These are phyloP conservation scores for Rubroboletus pulcherrimus DNA, from an alignment of 768 basidiomycete genomes.

Conservation along the genomic window DNA sequence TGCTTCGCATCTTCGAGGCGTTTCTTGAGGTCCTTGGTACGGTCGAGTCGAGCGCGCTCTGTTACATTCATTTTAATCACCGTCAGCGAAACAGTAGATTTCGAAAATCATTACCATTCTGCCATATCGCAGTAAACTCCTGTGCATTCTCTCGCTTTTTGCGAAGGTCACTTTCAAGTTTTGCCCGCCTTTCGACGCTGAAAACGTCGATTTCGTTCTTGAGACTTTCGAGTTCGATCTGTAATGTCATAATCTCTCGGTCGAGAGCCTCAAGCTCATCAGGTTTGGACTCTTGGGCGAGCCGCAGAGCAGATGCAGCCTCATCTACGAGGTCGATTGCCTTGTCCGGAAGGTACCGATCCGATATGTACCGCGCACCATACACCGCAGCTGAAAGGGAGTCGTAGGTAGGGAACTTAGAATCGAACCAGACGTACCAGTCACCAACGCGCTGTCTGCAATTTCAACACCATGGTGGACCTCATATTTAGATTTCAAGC, in stretches of 20 bases:
- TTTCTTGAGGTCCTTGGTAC: slow-evolving; percentile 68
- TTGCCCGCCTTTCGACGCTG: slow-evolving; percentile 65
- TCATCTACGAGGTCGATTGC: slow-evolving; percentile 93
- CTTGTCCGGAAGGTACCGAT: slow-evolving; percentile 87
- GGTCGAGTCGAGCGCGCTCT: slow-evolving; percentile 69
- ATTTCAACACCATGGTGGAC: slow-evolving; percentile 95
- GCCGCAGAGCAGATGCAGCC: slow-evolving; percentile 79
- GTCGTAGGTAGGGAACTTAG: neutral
- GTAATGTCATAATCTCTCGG: slow-evolving; percentile 77
- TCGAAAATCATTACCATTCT: slow-evolving; percentile 45
- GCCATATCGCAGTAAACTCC: slow-evolving; percentile 64
- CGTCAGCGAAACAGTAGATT: neutral
- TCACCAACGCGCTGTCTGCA: slow-evolving; percentile 83
- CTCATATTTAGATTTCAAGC: slow-evolving; percentile 80
- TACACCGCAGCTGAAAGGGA: slow-evolving; percentile 68
- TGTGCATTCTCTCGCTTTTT: slow-evolving; percentile 61
- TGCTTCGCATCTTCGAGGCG: slow-evolving; percentile 79
- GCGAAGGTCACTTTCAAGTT: slow-evolving; percentile 62
- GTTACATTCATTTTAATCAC: neutral
- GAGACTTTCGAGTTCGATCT: slow-evolving; percentile 86
- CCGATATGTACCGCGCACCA: slow-evolving; percentile 78
- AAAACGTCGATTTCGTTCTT: slow-evolving; percentile 87
- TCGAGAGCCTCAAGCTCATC: slow-evolving; percentile 80
- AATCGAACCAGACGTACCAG: slow-evolving; percentile 43
- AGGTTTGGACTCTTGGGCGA: slow-evolving; percentile 87